Evolutionary conservation across 805 yeast genomes (phyloP).

Genomic region (Starmerella gropengiesseri): DNA sequence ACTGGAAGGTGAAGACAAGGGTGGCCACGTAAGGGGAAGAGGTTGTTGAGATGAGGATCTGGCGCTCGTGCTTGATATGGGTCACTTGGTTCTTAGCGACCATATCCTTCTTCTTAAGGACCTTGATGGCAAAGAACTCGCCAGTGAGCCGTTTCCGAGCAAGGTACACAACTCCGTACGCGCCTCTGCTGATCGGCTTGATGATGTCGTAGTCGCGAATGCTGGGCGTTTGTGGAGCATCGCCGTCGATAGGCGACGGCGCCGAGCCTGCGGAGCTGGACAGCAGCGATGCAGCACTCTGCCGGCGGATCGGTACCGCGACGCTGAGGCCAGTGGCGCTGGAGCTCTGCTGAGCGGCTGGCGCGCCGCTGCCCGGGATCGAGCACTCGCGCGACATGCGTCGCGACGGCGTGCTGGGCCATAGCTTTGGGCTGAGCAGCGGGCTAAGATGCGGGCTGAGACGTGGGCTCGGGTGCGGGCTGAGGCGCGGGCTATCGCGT

Average conservation of each 20-base stretch:
- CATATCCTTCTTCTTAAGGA: slow-evolving; percentile 86
- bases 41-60: slow-evolving; percentile 89
- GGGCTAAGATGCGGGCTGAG: slow-evolving; percentile 18
- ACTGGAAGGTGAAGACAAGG: slow-evolving; percentile 78
- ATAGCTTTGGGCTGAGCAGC: slow-evolving; percentile 15
- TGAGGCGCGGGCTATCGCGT: slow-evolving; percentile 5
- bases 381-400: slow-evolving; percentile 12
- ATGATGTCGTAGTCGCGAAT: slow-evolving; percentile 81
- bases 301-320: slow-evolving; percentile 4
- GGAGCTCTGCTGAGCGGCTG: not conserved
- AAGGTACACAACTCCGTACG: slow-evolving; percentile 89
- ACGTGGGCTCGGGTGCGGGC: slow-evolving; percentile 17
- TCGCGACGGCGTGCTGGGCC: slow-evolving; percentile 17
- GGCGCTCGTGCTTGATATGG: slow-evolving; percentile 88
- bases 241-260: slow-evolving; percentile 1
- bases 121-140: slow-evolving; percentile 91
- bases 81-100: slow-evolving; percentile 92
- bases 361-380: too few relatives aligned
- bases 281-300: slow-evolving; percentile 11
- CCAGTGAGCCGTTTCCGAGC: slow-evolving; percentile 79
- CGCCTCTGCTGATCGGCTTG: slow-evolving; percentile 92
- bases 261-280: slow-evolving; percentile 8
- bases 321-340: not conserved
- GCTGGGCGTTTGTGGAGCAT: slow-evolving; percentile 39
- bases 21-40: slow-evolving; percentile 88